Evolutionary conservation across 1,284 basidiomycete genomes (phyloP).

Genomic region (Cutaneotrichosporon cavernicola): DNA sequence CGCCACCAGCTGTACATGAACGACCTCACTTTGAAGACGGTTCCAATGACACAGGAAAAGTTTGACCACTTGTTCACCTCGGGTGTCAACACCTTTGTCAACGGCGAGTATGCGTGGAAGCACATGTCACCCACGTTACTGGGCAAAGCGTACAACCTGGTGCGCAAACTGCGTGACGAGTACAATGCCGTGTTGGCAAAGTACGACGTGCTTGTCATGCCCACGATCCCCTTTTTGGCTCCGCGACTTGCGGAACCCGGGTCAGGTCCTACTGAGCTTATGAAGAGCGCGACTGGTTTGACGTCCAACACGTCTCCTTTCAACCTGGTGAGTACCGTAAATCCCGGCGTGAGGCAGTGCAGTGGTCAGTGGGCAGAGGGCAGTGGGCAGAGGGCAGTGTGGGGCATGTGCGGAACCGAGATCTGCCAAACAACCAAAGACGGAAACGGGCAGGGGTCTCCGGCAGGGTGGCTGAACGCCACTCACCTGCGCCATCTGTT

Average conservation of each 20-base stretch:
- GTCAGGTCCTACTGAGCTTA: slow-evolving; percentile 21
- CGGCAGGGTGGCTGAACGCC: slow-evolving; percentile 9
- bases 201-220: slow-evolving; percentile 57
- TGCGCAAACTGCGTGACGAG: slow-evolving; percentile 54
- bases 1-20: slow-evolving; percentile 53
- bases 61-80: slow-evolving; percentile 45
- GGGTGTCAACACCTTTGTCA: slow-evolving; percentile 63
- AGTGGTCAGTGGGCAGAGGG: background rate
- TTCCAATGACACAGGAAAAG: slow-evolving; percentile 55
- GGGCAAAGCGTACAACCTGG: slow-evolving; percentile 37
- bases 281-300: slow-evolving; percentile 32
- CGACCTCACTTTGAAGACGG: slow-evolving; percentile 50
- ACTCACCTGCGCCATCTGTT: background rate
- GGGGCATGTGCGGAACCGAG: too few species aligned
- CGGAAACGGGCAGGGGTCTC: background rate
- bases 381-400: background rate
- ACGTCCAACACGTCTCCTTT: slow-evolving; percentile 38
- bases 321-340: slow-evolving; percentile 32
- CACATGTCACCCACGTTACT: slow-evolving; percentile 31
- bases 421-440: slow-evolving; percentile 1
- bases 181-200: slow-evolving; percentile 53
- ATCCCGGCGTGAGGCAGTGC: background rate
- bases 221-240: slow-evolving; percentile 48
- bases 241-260: slow-evolving; percentile 19
- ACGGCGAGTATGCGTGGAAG: slow-evolving; percentile 50